Percentiles rank a stretch among this genome's conserved stretches.
phyloP scores from a whole-genome alignment of 2,329 filamentous ascomycete genomes.

The Penicillium sp. region DNA sequence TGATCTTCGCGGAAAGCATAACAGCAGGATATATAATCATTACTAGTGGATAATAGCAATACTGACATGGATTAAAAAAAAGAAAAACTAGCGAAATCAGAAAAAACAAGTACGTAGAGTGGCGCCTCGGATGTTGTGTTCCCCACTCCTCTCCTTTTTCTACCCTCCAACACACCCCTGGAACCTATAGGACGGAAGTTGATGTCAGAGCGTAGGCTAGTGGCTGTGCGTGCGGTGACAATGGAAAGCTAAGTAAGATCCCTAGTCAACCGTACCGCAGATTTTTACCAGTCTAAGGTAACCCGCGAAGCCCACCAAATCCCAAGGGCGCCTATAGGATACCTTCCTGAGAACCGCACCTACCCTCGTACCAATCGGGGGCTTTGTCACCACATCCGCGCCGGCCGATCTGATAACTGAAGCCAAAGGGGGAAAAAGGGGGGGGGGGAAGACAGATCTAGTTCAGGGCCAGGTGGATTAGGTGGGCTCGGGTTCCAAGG shows the following conservation, averaged over 20 bases:
- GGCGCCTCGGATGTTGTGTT: neutral
- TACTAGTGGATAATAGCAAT: neutral
- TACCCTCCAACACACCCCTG: neutral
- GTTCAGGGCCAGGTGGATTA: neutral
- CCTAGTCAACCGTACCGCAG: neutral
- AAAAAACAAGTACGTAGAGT: neutral
- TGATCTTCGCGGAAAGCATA: neutral
- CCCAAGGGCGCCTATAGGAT: slow-evolving; percentile 20
- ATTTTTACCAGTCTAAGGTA: neutral
- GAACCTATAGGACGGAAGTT: neutral
- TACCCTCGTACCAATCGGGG: slow-evolving; percentile 22
- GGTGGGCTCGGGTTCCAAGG: neutral
- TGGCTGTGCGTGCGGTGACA: neutral
- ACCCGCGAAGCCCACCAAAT: neutral
- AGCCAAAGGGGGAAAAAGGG: neutral
- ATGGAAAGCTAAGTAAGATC: neutral
- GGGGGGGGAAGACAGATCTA: neutral
- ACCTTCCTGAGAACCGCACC: slow-evolving; percentile 14
- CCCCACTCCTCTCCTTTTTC: neutral
- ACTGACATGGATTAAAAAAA: neutral
- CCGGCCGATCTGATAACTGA: slow-evolving; percentile 22
- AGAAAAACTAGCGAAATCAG: neutral
- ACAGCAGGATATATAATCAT: neutral
- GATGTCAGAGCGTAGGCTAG: slow-evolving; percentile 16
- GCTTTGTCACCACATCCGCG: slow-evolving; percentile 15